Evolutionary conservation across 2,329 filamentous ascomycete genomes (phyloP), one percentile per base, ranked within the genome.

Genomic region (Coniella lustricola): DNA sequence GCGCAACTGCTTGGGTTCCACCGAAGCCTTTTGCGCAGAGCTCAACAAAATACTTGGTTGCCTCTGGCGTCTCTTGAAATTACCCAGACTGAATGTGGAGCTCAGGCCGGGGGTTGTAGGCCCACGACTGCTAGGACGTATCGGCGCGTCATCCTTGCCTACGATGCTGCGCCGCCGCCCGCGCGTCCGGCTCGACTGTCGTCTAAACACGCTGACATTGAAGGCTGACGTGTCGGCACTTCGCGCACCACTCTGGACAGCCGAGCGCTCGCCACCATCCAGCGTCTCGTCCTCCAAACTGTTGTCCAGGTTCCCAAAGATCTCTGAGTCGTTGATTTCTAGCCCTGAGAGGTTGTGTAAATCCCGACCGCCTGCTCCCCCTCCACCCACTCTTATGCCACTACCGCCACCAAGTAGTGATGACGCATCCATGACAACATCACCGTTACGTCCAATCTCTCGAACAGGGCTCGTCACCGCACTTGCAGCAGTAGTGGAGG

Each of bases 1-100:
- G 35, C 46, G 43, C 13, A 59, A 60, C 36, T 47, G 48, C 9
- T 60, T 56, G 35, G 57, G 44, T 12, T 50, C 51, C 9, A 52
- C 43, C 13, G 55, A 61, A 3, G 62, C 59, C 54, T 70, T 77
- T 52, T 74, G 71, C 3, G 68, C 68, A 1, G 75, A 51, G 4
- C 49, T 74, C 4, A 77, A 74, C 36, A 84, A 61, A 47, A 84
- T 82, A 60, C 80, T 84, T 2, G 77, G 79, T 59, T 84, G 78
- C 39, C 80, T 69, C 16, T 69, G 69, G 38, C 80, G 72, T 34
- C 79, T 68, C 59, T 71, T 75, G 61, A 84, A 84, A 4, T 71
- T 64, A 13, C 77, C 77, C 44, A 82, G 72, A 50, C 76, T 82
- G 56, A 78, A 70, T 0, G 69, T 71, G 1, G 72, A 70, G 55